Conservation (phyloP, 306 rosid species). For the Alnus rubra region DNA sequence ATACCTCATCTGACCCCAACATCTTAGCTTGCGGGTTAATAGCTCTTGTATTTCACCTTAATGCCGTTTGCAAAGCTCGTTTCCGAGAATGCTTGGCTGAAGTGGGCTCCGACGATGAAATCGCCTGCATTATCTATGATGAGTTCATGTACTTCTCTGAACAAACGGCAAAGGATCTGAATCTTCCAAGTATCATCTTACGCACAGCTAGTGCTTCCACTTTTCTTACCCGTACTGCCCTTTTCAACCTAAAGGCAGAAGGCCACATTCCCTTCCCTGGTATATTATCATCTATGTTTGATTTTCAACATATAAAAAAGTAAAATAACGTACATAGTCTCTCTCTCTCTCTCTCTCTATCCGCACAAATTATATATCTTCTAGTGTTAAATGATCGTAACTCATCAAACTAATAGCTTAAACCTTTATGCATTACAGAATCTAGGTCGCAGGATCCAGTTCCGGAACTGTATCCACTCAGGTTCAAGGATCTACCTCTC, state of each 20-base stretch:
- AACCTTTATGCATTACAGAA: slow-evolving; percentile 22
- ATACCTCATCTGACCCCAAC: slow-evolving; percentile 30
- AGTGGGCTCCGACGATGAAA: slow-evolving; percentile 17
- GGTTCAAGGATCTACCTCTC: slow-evolving; percentile 55
- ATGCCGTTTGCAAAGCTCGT: slow-evolving; percentile 25
- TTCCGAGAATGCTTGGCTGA: slow-evolving; percentile 29
- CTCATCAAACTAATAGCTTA: background rate
- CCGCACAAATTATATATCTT: background rate
- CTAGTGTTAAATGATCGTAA: background rate
- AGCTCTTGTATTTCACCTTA: slow-evolving; percentile 7
- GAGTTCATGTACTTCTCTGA: slow-evolving; percentile 29
- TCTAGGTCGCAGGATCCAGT: slow-evolving; percentile 20
- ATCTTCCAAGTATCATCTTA: slow-evolving; percentile 33
- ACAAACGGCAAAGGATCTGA: slow-evolving; percentile 30
- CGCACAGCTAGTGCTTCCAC: slow-evolving; percentile 37
- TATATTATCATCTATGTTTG: background rate
- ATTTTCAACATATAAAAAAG: too few relatives aligned
- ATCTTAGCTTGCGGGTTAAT: slow-evolving; percentile 18
- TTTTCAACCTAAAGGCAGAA: slow-evolving; percentile 16
- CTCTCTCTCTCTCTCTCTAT: background rate
- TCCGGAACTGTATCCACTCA: slow-evolving; percentile 44
- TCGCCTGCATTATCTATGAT: too few relatives aligned
- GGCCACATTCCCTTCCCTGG: slow-evolving; percentile 42
- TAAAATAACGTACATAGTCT: too few relatives aligned
- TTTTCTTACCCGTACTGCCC: slow-evolving; percentile 24